Conservation (phyloP, 441 rosid species). For the Croton laevigatus region DNA sequence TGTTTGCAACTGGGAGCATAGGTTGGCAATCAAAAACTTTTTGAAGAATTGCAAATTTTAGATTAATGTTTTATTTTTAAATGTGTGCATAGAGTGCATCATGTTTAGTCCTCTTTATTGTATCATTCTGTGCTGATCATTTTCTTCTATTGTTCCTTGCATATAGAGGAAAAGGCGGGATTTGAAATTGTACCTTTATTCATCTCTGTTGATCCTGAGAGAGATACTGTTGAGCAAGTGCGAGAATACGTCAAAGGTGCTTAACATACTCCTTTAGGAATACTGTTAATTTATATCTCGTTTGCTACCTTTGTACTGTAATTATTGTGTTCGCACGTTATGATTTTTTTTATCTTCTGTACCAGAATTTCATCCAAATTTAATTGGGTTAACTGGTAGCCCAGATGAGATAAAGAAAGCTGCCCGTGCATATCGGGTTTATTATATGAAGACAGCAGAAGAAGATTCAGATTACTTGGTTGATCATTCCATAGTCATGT, state of each 20-base stretch:
- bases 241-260: conserved; percentile 86
- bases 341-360: conserved; percentile 10
- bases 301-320: background rate
- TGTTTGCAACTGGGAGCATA: background rate
- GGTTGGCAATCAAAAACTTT: too few species aligned
- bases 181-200: conserved; percentile 73
- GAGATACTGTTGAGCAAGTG: conserved; percentile 90
- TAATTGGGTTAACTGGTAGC: conserved; percentile 80
- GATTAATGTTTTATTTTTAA: background rate
- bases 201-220: conserved; percentile 94
- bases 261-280: background rate
- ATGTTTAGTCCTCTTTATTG: background rate
- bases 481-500: conserved; percentile 97
- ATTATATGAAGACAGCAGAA: conserved; percentile 91
- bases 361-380: conserved; percentile 84
- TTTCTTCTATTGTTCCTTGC: conserved; percentile 4
- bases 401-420: conserved; percentile 73
- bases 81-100: background rate
- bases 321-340: background rate
- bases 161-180: conserved; percentile 70
- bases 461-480: conserved; percentile 98
- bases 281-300: conserved; percentile 6
- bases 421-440: conserved; percentile 90
- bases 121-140: background rate
- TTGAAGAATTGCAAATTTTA: background rate